Percentiles rank a stretch among this genome's conserved stretches.
These are phyloP conservation scores for Leccinum pachyderme DNA, from an alignment of 1,284 basidiomycete genomes.

Conservation along the genomic window DNA sequence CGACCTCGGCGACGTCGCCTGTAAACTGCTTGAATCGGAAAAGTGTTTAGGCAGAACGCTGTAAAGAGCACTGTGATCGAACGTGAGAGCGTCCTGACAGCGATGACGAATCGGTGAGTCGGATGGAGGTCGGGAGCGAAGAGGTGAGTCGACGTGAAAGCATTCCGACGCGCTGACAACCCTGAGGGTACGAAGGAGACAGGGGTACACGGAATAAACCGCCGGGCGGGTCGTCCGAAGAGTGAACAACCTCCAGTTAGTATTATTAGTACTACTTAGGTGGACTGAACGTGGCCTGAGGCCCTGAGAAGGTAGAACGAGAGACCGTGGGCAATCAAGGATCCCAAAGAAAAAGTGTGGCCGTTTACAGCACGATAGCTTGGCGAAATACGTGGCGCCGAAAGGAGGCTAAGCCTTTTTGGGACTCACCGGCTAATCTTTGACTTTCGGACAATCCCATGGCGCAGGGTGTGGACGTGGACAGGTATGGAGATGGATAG, in stretches of 20 bases:
- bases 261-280: not conserved
- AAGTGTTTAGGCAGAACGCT: not conserved
- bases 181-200: not conserved
- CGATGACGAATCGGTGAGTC: not conserved
- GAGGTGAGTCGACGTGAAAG: not conserved
- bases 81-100: not conserved
- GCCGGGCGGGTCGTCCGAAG: not conserved
- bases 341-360: not conserved
- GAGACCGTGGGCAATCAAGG: not conserved
- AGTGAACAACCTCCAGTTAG: not conserved
- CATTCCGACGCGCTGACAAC: not conserved
- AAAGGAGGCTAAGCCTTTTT: not conserved
- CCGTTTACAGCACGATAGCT: not conserved
- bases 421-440: not conserved
- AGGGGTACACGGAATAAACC: not conserved
- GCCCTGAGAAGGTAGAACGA: too few species aligned
- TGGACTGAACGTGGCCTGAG: not conserved
- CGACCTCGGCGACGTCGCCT: not conserved
- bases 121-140: not conserved
- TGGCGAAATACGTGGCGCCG: not conserved
- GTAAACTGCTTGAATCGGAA: not conserved
- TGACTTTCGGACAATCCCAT: not conserved
- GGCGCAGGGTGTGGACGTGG: not conserved
- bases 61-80: not conserved
- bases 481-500: not conserved